phyloP scores from a whole-genome alignment of 352 stramenopile genomes.

The Pythium phragmiticola region DNA sequence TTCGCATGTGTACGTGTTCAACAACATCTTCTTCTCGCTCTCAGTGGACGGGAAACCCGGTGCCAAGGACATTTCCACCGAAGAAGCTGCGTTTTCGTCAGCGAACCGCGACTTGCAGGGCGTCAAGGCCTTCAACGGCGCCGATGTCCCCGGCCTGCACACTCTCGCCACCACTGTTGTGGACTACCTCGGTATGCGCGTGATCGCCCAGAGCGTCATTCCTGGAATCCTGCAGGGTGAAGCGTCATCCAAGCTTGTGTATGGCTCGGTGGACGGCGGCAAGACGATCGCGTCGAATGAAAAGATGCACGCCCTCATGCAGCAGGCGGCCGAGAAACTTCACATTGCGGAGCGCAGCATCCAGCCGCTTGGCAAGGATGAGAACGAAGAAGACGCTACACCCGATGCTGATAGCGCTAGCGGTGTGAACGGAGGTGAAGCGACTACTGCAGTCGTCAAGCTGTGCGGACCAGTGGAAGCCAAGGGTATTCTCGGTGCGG shows the following conservation, averaged over 20 bases:
- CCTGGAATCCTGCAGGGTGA: slow-evolving; percentile 95
- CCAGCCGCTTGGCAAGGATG: slow-evolving; percentile 66
- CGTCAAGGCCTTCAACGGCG: slow-evolving; percentile 90
- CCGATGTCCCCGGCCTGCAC: slow-evolving; percentile 89
- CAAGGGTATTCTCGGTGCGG: slow-evolving; percentile 95
- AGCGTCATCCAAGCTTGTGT: slow-evolving; percentile 93
- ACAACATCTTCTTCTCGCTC: slow-evolving; percentile 97
- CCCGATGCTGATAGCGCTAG: slow-evolving; percentile 22
- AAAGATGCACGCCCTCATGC: slow-evolving; percentile 92
- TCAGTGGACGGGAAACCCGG: slow-evolving; percentile 79
- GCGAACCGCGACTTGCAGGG: slow-evolving; percentile 90
- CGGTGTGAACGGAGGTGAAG: slow-evolving; percentile 44
- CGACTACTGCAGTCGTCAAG: slow-evolving; percentile 52
- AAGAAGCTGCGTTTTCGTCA: slow-evolving; percentile 82
- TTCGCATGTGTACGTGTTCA: slow-evolving; percentile 96
- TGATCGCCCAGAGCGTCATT: slow-evolving; percentile 95
- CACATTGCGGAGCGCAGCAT: slow-evolving; percentile 88
- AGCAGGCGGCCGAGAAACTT: slow-evolving; percentile 78
- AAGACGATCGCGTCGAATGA: slow-evolving; percentile 88
- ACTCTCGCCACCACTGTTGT: slow-evolving; percentile 94
- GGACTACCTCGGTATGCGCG: slow-evolving; percentile 93
- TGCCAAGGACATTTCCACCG: slow-evolving; percentile 62
- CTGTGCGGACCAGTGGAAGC: slow-evolving; percentile 93
- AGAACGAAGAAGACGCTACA: slow-evolving; percentile 38
- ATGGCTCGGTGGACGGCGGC: slow-evolving; percentile 93